Evolutionary conservation across 306 rosid genomes (phyloP).

Genomic region (Cucumis melo): DNA sequence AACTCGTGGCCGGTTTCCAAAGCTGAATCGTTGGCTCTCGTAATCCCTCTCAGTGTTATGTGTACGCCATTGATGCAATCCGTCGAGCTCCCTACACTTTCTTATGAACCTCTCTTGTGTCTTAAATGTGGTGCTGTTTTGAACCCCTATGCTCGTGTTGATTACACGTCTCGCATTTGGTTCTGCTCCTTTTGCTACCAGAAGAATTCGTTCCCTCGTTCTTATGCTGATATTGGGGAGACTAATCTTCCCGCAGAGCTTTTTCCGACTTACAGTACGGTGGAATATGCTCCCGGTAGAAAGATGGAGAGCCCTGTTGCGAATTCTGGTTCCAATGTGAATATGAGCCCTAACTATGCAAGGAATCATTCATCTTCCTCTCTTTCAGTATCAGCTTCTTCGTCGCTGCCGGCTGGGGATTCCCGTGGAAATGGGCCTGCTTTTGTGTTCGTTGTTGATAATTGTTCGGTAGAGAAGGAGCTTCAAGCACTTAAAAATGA

Average conservation of each 20-base stretch:
- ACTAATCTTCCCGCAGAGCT: slow-evolving; percentile 90
- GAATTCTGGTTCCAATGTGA: slow-evolving; percentile 13
- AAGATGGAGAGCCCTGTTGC: slow-evolving; percentile 8
- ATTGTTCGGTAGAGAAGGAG: slow-evolving; percentile 35
- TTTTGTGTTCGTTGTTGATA: slow-evolving; percentile 53
- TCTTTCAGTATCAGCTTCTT: slow-evolving; percentile 20
- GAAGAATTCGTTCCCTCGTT: slow-evolving; percentile 52
- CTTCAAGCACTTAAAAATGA: slow-evolving; percentile 54
- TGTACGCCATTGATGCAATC: slow-evolving; percentile 54
- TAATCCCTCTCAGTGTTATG: slow-evolving; percentile 69
- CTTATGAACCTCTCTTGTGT: slow-evolving; percentile 65
- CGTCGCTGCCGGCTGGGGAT: slow-evolving; percentile 17
- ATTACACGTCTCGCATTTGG: slow-evolving; percentile 75
- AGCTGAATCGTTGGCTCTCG: slow-evolving; percentile 26
- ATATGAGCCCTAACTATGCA: slow-evolving; percentile 16
- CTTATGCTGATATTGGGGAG: slow-evolving; percentile 53
- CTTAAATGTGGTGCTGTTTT: slow-evolving; percentile 52
- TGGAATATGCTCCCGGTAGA: slow-evolving; percentile 43
- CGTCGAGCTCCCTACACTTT: slow-evolving; percentile 58
- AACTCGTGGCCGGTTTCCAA: slow-evolving; percentile 72
- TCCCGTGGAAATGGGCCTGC: slow-evolving; percentile 35
- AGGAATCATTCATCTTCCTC: slow-evolving; percentile 24
- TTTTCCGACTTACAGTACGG: slow-evolving; percentile 75
- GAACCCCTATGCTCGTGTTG: slow-evolving; percentile 86
- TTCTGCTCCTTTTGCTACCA: slow-evolving; percentile 66